These are phyloP conservation scores for Leccinum fallax DNA, from an alignment of 1,284 basidiomycete species.

Conservation along the genomic window DNA sequence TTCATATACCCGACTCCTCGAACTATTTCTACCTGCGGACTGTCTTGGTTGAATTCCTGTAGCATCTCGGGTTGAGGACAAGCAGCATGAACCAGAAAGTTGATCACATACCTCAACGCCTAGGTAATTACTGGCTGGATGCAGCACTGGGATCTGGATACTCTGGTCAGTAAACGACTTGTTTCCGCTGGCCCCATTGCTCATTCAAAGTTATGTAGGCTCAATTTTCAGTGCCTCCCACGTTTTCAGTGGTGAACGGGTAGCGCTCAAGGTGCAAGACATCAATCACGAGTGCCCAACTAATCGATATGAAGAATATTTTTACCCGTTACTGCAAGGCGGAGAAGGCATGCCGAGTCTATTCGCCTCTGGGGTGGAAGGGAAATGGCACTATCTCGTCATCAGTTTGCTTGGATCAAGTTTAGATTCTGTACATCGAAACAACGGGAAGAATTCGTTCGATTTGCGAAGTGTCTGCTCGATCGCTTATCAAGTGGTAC, in stretches of 20 bases:
- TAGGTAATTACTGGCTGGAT: constrained; percentile 53
- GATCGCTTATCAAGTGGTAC: constrained; percentile 74
- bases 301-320: constrained; percentile 64
- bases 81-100: constrained; percentile 19
- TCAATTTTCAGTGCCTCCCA: constrained; percentile 66
- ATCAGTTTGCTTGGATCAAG: constrained; percentile 73
- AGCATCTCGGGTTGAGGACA: background rate
- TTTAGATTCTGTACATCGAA: constrained; percentile 61
- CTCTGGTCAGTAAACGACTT: constrained; percentile 43
- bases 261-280: constrained; percentile 72
- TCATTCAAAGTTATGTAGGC: constrained; percentile 38
- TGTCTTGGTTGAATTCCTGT: background rate
- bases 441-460: constrained; percentile 56
- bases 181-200: background rate
- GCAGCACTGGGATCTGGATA: constrained; percentile 54
- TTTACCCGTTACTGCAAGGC: constrained; percentile 73
- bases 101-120: constrained; percentile 39
- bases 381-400: constrained; percentile 70
- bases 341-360: constrained; percentile 72
- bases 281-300: constrained; percentile 72
- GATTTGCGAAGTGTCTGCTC: constrained; percentile 71
- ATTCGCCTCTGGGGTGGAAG: constrained; percentile 60
- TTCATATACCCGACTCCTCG: background rate
- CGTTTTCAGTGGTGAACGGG: constrained; percentile 55
- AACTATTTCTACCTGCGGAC: background rate